phyloP scores from a whole-genome alignment of 1,139 yeast genomes.

The Tardiomyces digboiensis region DNA sequence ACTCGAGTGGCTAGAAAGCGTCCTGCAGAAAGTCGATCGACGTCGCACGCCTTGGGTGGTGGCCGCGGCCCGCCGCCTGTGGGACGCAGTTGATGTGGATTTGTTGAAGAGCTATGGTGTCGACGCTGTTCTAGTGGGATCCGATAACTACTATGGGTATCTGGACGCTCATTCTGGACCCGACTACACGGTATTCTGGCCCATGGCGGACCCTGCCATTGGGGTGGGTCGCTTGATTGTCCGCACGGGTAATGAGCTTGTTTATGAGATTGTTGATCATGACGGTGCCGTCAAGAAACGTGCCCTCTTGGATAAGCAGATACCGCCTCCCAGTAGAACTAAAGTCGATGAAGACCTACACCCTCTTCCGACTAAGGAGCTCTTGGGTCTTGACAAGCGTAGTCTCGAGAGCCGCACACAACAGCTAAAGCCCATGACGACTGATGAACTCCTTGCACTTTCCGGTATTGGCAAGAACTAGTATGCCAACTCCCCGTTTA shows the following conservation, averaged over 20 bases:
- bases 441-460: too few relatives aligned
- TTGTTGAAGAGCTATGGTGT: neutral
- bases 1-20: constrained; percentile 30
- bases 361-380: too few relatives aligned
- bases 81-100: neutral
- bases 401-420: too few relatives aligned
- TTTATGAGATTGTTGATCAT: neutral
- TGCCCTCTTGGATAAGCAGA: too few relatives aligned
- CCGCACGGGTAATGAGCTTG: neutral
- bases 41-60: constrained; percentile 20
- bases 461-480: too few relatives aligned
- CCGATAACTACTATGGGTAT: neutral
- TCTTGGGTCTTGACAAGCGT: too few relatives aligned
- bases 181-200: neutral
- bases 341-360: too few relatives aligned
- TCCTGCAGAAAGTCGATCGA: constrained; percentile 28
- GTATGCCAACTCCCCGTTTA: too few relatives aligned
- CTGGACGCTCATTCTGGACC: neutral
- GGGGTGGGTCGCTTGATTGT: neutral
- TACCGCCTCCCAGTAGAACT: too few relatives aligned
- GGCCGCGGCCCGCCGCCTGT: constrained; percentile 14
- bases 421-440: too few relatives aligned
- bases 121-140: neutral
- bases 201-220: neutral
- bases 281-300: neutral